Evolutionary conservation across 441 rosid genomes (phyloP).

Genomic region (Gossypium schwendimanii): DNA sequence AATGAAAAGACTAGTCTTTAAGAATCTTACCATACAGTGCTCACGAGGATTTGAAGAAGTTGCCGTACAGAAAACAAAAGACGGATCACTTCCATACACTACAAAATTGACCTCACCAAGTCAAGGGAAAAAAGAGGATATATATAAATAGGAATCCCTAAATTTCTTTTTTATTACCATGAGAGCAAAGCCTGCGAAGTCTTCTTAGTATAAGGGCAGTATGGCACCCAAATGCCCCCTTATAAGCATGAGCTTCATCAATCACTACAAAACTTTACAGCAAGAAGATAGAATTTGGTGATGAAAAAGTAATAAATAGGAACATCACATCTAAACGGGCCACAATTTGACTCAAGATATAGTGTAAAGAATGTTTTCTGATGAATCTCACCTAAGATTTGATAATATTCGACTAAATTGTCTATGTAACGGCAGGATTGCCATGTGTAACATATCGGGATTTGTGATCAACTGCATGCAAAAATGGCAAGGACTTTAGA

Average conservation of each 20-base stretch:
- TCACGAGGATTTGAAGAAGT: constrained; percentile 91
- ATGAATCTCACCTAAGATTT: constrained; percentile 60
- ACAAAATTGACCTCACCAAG: constrained; percentile 23
- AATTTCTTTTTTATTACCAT: constrained; percentile 40
- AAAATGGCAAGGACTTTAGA: constrained; percentile 21
- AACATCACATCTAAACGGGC: neutral
- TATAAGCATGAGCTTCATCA: constrained; percentile 94
- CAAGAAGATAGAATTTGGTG: constrained; percentile 7
- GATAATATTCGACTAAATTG: constrained; percentile 72
- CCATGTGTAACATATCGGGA: constrained; percentile 94
- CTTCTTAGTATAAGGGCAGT: constrained; percentile 91
- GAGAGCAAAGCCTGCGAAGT: constrained; percentile 78
- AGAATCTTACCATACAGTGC: constrained; percentile 78
- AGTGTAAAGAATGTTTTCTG: neutral
- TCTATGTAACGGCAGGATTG: constrained; percentile 76
- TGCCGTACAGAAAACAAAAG: constrained; percentile 84
- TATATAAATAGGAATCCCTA: neutral
- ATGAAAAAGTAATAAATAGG: constrained; percentile 2
- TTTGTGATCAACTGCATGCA: constrained; percentile 79
- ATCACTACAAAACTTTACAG: constrained; percentile 64
- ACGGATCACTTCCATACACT: constrained; percentile 81
- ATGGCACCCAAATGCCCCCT: constrained; percentile 97
- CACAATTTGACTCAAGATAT: neutral
- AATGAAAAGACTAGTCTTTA: constrained; percentile 14
- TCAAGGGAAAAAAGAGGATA: neutral